phyloP scores from a whole-genome alignment of 2,329 filamentous ascomycete genomes.

The Botryotinia convoluta region DNA sequence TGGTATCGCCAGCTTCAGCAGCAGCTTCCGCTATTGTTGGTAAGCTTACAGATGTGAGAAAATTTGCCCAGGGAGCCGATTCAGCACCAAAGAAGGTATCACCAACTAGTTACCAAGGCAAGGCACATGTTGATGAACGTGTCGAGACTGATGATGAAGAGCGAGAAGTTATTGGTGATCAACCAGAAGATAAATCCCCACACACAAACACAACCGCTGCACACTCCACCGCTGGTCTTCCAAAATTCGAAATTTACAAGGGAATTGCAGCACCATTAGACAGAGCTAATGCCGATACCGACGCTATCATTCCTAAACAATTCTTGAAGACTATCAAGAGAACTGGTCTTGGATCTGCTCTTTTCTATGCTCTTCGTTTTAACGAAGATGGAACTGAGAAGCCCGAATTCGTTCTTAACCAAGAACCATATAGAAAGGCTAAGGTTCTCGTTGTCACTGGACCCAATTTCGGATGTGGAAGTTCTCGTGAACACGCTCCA shows the following conservation, averaged over 20 bases:
- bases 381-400: conserved; percentile 72
- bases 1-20: conserved; percentile 97
- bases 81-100: conserved; percentile 29
- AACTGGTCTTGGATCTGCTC: conserved; percentile 81
- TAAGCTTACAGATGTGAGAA: conserved; percentile 87
- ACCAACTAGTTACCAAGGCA: conserved; percentile 20
- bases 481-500: conserved; percentile 89
- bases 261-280: conserved; percentile 87
- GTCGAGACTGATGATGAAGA: conserved; percentile 51
- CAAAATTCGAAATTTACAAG: conserved; percentile 79
- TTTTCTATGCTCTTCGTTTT: conserved; percentile 84
- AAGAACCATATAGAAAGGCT: conserved; percentile 76
- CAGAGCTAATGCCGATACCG: conserved; percentile 91
- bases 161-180: conserved; percentile 53
- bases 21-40: conserved; percentile 86
- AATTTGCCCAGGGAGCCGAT: conserved; percentile 56
- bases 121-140: conserved; percentile 50
- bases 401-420: conserved; percentile 82
- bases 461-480: conserved; percentile 92
- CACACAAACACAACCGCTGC: conserved; percentile 60
- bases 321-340: conserved; percentile 99
- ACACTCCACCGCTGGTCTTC: conserved; percentile 50
- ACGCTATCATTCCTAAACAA: conserved; percentile 98
- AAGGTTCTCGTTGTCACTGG: conserved; percentile 93
- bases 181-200: conserved; percentile 61